Evolutionary conservation across 129 eudicot species (phyloP).

Genomic region (Centrapalus pauciflorus): DNA sequence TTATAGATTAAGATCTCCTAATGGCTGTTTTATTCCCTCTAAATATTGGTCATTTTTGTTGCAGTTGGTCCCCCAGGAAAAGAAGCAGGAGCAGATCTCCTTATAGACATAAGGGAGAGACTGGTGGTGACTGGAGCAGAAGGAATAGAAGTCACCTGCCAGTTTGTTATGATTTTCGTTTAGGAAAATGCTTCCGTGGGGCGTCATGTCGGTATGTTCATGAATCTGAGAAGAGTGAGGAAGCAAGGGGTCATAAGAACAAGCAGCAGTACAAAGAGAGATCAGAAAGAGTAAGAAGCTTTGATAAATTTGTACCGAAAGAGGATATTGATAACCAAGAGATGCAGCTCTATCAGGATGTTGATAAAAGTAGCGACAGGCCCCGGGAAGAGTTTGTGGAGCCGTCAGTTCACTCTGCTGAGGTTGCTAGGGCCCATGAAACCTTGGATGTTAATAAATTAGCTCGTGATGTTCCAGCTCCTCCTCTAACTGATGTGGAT

Average conservation of each 20-base stretch:
- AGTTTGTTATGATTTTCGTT: slow-evolving; percentile 53
- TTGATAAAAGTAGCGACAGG: slow-evolving; percentile 18
- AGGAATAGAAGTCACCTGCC: slow-evolving; percentile 40
- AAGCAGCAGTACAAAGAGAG: slow-evolving; percentile 32
- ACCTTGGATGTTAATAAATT: not conserved
- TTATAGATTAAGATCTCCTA: not conserved
- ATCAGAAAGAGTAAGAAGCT: slow-evolving; percentile 21
- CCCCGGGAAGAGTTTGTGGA: slow-evolving; percentile 25
- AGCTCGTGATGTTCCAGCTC: not conserved
- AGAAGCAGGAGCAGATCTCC: slow-evolving; percentile 85
- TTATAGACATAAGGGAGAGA: slow-evolving; percentile 37
- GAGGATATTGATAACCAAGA: slow-evolving; percentile 24
- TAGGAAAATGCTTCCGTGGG: slow-evolving; percentile 74
- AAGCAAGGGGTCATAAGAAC: slow-evolving; percentile 35
- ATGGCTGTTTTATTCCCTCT: not conserved
- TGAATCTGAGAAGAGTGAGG: slow-evolving; percentile 42
- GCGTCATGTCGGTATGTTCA: slow-evolving; percentile 55
- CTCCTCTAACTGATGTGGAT: slow-evolving; percentile 11
- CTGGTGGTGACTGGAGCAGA: slow-evolving; percentile 42
- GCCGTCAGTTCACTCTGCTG: slow-evolving; percentile 19
- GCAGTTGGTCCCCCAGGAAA: slow-evolving; percentile 80
- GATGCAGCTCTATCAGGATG: slow-evolving; percentile 16
- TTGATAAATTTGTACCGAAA: slow-evolving; percentile 24
- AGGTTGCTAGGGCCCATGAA: slow-evolving; percentile 6
- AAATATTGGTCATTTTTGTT: slow-evolving; percentile 13